Evolutionary conservation across 2,329 filamentous ascomycete species (phyloP).

Genomic region (Myriosclerotinia curreyana): DNA sequence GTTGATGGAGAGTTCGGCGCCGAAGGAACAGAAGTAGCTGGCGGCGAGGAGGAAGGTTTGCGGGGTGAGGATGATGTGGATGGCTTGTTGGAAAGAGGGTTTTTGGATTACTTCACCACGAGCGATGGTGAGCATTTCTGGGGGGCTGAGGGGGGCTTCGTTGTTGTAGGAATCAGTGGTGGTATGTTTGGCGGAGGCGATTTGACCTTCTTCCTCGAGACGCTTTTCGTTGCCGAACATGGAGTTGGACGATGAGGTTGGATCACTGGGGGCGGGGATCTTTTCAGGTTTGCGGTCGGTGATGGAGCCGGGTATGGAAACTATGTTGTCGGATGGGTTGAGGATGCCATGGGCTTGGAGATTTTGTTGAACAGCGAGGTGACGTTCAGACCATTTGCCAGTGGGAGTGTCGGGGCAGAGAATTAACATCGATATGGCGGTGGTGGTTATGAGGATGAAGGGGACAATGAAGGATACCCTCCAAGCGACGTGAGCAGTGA

Average conservation of each 20-base stretch:
- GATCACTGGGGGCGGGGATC: slow-evolving; percentile 8
- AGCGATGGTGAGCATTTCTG: slow-evolving; percentile 52
- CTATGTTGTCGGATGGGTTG: slow-evolving; percentile 37
- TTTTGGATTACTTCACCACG: slow-evolving; percentile 52
- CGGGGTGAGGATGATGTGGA: slow-evolving; percentile 48
- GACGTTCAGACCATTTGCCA: slow-evolving; percentile 75
- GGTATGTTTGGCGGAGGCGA: slow-evolving; percentile 43
- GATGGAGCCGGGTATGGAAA: slow-evolving; percentile 37
- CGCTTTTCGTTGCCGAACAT: slow-evolving; percentile 39
- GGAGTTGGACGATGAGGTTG: not conserved
- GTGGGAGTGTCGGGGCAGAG: slow-evolving; percentile 79
- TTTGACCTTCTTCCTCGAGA: slow-evolving; percentile 49
- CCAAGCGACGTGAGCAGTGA: slow-evolving; percentile 71
- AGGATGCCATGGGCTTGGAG: slow-evolving; percentile 48
- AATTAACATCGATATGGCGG: slow-evolving; percentile 66
- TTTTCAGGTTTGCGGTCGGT: slow-evolving; percentile 25
- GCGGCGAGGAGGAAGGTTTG: slow-evolving; percentile 55
- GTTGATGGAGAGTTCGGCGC: slow-evolving; percentile 61
- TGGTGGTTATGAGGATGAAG: slow-evolving; percentile 67
- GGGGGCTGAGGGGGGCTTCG: slow-evolving; percentile 48
- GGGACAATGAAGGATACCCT: slow-evolving; percentile 81
- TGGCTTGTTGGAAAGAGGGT: slow-evolving; percentile 52
- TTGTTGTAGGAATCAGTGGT: slow-evolving; percentile 36
- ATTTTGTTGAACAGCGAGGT: slow-evolving; percentile 42
- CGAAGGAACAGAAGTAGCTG: slow-evolving; percentile 63